Evolutionary conservation across 306 rosid species (phyloP), one percentile per base, ranked within the genome.

Genomic region (Hylodesmum podocarpum): DNA sequence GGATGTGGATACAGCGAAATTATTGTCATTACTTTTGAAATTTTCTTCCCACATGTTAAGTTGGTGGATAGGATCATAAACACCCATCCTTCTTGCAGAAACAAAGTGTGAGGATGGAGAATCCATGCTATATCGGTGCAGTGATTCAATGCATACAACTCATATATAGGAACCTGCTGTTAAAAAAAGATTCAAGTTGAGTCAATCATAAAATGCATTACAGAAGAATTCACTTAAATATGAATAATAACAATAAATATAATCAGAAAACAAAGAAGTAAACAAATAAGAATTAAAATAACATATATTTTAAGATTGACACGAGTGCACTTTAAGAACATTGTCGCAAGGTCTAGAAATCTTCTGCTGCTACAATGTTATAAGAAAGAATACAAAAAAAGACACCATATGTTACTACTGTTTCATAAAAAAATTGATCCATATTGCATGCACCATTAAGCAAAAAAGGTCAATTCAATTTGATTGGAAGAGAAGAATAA

Each of bases 11-110:
- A 87, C 53, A 76, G 72, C 74, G 54, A 86, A 71, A 81, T 73
- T 84, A 76, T 76, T 78, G 74, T 85, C 86, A 71, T 80, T 84
- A 66, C 41, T 77, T 71, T 65, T 84, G 78, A 89, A 95, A 78
- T 79, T 84, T 81, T 92, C 97, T 40, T 86, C 96, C 98, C 98
- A 95, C 88, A 82, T 85, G 82, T 83, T 80, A 87, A 92, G 80
- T 79, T 85, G 97, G 81, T 92, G 89, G 29, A 92, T 84, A 66
- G 98, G 96, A 81, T 95, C 96, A 76, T 90, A 95, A 3, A 83
- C 80, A 46, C 83, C 84, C 90, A 92, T 86, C 85, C 91, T 90
- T 70, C 90, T 87, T 19, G 88, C 29, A 76, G 86, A 73, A 80
- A 90, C 88, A 85, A 88, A 90, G 59, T 88, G 91, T 31, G 93